Percentiles rank a stretch among this genome's conserved stretches.
Evolutionary conservation across 305 asterid species (phyloP).

Genomic region (Fraxinus greggii): DNA sequence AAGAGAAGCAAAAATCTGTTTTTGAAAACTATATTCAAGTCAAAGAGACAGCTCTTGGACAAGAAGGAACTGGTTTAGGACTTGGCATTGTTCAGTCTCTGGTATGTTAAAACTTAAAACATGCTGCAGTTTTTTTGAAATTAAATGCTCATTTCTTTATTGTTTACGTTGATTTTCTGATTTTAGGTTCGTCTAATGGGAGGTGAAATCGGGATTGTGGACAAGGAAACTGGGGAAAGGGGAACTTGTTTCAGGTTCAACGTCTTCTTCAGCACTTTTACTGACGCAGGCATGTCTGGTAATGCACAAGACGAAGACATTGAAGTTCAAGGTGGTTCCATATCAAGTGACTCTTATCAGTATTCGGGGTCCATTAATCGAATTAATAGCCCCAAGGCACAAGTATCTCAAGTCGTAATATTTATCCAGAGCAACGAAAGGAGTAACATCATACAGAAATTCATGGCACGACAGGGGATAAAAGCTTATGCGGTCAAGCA

Average conservation of each 20-base stretch:
- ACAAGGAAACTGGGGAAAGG: conserved; percentile 25
- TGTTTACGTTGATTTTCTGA: neutral
- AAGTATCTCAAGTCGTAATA: conserved; percentile 43
- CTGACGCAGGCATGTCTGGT: neutral
- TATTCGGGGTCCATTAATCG: conserved; percentile 25
- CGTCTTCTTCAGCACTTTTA: conserved; percentile 23
- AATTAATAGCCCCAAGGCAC: conserved; percentile 23
- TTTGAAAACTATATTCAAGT: conserved; percentile 63
- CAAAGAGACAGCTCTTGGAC: conserved; percentile 37
- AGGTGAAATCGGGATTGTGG: conserved; percentile 50
- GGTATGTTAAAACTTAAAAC: conserved; percentile 31
- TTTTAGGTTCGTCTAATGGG: conserved; percentile 55
- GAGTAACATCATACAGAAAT: conserved; percentile 35
- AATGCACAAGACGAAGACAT: conserved; percentile 20
- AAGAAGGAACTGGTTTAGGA: conserved; percentile 60
- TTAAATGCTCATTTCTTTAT: neutral
- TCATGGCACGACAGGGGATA: conserved; percentile 51
- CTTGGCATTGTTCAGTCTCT: conserved; percentile 63
- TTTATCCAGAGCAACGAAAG: conserved; percentile 34
- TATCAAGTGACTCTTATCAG: conserved; percentile 16
- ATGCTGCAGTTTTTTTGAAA: neutral
- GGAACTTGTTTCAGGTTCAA: conserved; percentile 55
- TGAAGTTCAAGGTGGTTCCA: neutral
- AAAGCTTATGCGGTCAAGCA: conserved; percentile 44
- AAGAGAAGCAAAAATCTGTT: conserved; percentile 42